These are phyloP conservation scores for Fusarium subglutinans DNA, from an alignment of 2,329 filamentous ascomycete species.

Conservation along the genomic window DNA sequence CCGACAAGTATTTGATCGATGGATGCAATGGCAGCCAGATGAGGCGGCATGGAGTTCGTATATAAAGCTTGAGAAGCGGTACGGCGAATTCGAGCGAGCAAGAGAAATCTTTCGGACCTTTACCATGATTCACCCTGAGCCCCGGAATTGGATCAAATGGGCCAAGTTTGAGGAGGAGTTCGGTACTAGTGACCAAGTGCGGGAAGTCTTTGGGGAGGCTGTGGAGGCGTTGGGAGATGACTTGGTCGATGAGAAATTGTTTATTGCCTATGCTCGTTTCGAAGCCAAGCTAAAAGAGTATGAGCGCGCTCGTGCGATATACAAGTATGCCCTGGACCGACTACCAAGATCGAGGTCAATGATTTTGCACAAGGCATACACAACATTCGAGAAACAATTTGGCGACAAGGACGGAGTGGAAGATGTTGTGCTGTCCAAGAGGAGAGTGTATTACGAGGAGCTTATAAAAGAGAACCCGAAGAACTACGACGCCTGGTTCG, in stretches of 20 bases:
- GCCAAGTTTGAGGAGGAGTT: slow-evolving; percentile 96
- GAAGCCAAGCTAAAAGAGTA: slow-evolving; percentile 96
- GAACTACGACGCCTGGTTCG: slow-evolving; percentile 98
- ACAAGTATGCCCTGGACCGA: slow-evolving; percentile 94
- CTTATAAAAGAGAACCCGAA: slow-evolving; percentile 93
- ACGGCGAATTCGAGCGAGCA: slow-evolving; percentile 91
- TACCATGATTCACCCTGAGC: slow-evolving; percentile 91
- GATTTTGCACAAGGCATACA: slow-evolving; percentile 90
- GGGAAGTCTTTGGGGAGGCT: slow-evolving; percentile 89
- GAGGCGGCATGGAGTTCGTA: slow-evolving; percentile 96
- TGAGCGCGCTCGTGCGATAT: slow-evolving; percentile 92
- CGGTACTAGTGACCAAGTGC: slow-evolving; percentile 88
- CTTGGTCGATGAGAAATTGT: slow-evolving; percentile 94
- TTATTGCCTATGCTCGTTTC: slow-evolving; percentile 94
- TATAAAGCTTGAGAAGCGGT: slow-evolving; percentile 96
- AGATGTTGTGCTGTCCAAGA: slow-evolving; percentile 93
- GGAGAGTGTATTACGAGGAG: slow-evolving; percentile 92
- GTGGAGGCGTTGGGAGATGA: slow-evolving; percentile 92
- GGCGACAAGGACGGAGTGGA: slow-evolving; percentile 93
- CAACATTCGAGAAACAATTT: slow-evolving; percentile 97
- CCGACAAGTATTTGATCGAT: slow-evolving; percentile 93
- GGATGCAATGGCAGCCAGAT: slow-evolving; percentile 98
- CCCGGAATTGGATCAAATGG: slow-evolving; percentile 99
- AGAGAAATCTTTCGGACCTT: slow-evolving; percentile 90
- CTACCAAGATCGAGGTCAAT: slow-evolving; percentile 88